Conservation (phyloP, 805 yeast species). For the Maudiozyma saulgeensis region DNA sequence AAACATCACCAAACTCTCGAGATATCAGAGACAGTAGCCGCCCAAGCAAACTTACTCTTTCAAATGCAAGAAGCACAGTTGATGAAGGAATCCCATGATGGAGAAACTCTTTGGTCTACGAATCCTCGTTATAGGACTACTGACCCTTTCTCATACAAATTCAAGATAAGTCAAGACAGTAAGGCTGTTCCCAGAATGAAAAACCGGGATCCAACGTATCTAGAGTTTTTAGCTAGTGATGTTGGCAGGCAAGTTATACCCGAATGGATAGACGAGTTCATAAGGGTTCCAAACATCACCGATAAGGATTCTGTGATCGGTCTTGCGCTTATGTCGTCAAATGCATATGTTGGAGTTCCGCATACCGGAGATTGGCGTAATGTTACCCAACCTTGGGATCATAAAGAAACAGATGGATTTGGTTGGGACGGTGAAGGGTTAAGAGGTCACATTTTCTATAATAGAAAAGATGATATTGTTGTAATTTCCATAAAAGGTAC, state of each 20-base stretch:
- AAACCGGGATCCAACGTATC: constrained; percentile 46
- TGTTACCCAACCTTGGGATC: constrained; percentile 50
- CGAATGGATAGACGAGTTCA: constrained; percentile 54
- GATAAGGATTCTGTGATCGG: constrained; percentile 67
- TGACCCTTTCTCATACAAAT: constrained; percentile 20
- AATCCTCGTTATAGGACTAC: constrained; percentile 11
- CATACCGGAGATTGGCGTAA: constrained; percentile 81
- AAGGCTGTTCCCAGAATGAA: constrained; percentile 31
- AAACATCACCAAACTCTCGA: constrained; percentile 15
- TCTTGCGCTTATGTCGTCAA: constrained; percentile 77
- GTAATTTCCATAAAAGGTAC: constrained; percentile 88
- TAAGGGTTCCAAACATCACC: constrained; percentile 60
- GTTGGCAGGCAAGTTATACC: constrained; percentile 6
- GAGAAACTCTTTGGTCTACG: constrained; percentile 17
- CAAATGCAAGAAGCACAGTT: constrained; percentile 3
- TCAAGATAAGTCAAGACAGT: constrained; percentile 7
- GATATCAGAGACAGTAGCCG: constrained; percentile 10
- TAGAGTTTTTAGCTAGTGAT: constrained; percentile 17
- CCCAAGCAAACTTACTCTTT: constrained; percentile 12
- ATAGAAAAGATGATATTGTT: constrained; percentile 47
- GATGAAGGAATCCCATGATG: background rate
- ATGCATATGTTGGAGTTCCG: constrained; percentile 81
- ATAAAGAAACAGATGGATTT: constrained; percentile 44
- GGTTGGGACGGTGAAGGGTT: constrained; percentile 87
- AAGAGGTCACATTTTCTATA: constrained; percentile 82